Evolutionary conservation across 2,329 filamentous ascomycete genomes (phyloP).

Genomic region (Pseudogymnoascus sp.): DNA sequence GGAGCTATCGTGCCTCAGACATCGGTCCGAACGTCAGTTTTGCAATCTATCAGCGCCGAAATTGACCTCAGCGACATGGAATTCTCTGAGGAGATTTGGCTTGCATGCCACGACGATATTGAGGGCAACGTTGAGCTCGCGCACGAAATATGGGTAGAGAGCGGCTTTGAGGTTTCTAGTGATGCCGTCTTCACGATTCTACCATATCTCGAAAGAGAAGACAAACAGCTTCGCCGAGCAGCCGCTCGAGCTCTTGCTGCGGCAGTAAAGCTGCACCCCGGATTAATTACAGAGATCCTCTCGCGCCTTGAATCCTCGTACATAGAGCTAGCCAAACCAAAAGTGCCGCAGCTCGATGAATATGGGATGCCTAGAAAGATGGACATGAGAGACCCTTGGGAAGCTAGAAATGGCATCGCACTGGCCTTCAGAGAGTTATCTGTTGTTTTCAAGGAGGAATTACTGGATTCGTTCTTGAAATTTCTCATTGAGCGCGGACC

Average conservation of each 20-base stretch:
- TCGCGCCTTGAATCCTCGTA: constrained; percentile 63
- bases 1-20: constrained; percentile 73
- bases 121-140: constrained; percentile 80
- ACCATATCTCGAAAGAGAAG: constrained; percentile 70
- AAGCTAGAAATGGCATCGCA: constrained; percentile 80
- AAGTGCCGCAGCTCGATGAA: constrained; percentile 76
- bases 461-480: constrained; percentile 69
- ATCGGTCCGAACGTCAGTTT: constrained; percentile 71
- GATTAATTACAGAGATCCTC: constrained; percentile 55
- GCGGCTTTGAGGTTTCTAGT: constrained; percentile 62
- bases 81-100: constrained; percentile 87
- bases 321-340: constrained; percentile 69
- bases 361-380: constrained; percentile 92
- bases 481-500: constrained; percentile 84
- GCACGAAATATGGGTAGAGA: constrained; percentile 90
- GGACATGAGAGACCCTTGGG: constrained; percentile 84
- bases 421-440: constrained; percentile 79
- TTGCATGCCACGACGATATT: constrained; percentile 84
- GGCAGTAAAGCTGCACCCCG: constrained; percentile 53
- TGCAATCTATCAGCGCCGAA: constrained; percentile 86
- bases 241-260: constrained; percentile 76
- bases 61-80: constrained; percentile 82
- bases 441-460: constrained; percentile 55
- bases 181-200: constrained; percentile 61
- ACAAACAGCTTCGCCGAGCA: constrained; percentile 73